These are phyloP conservation scores for Candida lessepsii DNA, from an alignment of 805 yeast species.

Conservation along the genomic window DNA sequence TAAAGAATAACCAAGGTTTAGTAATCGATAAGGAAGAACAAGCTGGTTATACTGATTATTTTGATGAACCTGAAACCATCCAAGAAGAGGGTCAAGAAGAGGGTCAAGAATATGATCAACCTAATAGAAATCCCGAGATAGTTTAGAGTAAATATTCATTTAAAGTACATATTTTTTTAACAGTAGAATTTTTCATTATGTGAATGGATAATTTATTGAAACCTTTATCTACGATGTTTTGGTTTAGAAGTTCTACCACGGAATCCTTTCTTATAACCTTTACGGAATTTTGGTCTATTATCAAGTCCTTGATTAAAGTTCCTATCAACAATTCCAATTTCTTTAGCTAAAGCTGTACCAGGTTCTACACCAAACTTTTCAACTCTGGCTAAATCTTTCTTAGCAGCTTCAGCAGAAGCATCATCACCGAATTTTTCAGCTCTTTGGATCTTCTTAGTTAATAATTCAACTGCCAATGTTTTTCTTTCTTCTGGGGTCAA, in stretches of 20 bases:
- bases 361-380: constrained; percentile 81
- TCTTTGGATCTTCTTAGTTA: constrained; percentile 66
- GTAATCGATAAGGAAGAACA: constrained; percentile 20
- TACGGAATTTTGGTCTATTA: constrained; percentile 8
- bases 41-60: constrained; percentile 7
- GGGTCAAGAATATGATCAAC: not conserved
- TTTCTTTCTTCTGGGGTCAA: constrained; percentile 70
- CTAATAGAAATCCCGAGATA: not conserved
- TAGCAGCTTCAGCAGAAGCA: constrained; percentile 50
- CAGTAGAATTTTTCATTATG: not conserved
- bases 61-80: constrained; percentile 1
- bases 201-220: no score
- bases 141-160: constrained; percentile 1
- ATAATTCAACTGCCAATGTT: constrained; percentile 61
- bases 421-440: constrained; percentile 79
- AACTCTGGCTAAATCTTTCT: constrained; percentile 65
- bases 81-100: not conserved
- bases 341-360: constrained; percentile 64
- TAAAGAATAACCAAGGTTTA: constrained; percentile 29
- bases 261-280: not conserved
- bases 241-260: constrained; percentile 3
- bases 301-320: constrained; percentile 25
- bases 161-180: constrained; percentile 3
- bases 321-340: constrained; percentile 54
- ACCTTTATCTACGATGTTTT: constrained; percentile 7